Evolutionary conservation across 1,139 yeast species (phyloP).

Genomic region (Lodderomyces orthopsilosis): DNA sequence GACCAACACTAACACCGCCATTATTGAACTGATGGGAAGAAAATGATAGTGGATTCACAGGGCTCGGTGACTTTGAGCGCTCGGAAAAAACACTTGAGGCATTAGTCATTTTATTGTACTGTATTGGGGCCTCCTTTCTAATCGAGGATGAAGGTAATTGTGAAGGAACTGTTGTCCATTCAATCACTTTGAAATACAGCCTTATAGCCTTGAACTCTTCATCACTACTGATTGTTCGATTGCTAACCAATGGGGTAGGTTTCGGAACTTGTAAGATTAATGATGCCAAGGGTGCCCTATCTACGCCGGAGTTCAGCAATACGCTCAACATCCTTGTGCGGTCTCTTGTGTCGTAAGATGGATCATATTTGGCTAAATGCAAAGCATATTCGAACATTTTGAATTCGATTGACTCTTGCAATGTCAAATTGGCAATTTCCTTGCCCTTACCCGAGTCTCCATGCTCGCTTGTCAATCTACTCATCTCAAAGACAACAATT

Average conservation of each 20-base stretch:
- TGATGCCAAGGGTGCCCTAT: constrained; percentile 58
- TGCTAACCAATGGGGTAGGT: constrained; percentile 46
- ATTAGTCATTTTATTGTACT: constrained; percentile 23
- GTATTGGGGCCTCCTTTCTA: constrained; percentile 31
- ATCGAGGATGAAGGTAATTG: constrained; percentile 35
- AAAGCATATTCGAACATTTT: constrained; percentile 63
- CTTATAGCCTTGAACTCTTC: constrained; percentile 19
- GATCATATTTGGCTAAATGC: constrained; percentile 71
- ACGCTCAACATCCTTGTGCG: constrained; percentile 72
- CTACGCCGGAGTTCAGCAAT: constrained; percentile 36
- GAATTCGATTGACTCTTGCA: constrained; percentile 32
- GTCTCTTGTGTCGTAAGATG: constrained; percentile 77
- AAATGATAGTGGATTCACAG: constrained; percentile 22
- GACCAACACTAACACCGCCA: background rate
- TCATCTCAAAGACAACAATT: constrained; percentile 54
- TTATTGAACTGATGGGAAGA: constrained; percentile 21
- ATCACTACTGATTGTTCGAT: constrained; percentile 6
- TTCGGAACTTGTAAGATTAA: constrained; percentile 83
- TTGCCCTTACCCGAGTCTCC: constrained; percentile 18
- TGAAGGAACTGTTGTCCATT: constrained; percentile 33
- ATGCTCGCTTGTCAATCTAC: constrained; percentile 23
- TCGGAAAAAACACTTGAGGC: constrained; percentile 16
- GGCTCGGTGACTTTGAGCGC: constrained; percentile 23
- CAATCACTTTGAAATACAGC: constrained; percentile 26
- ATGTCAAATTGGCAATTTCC: constrained; percentile 22